Evolutionary conservation across 2,329 filamentous ascomycete species (phyloP), one percentile per base, ranked within the genome.

Genomic region (Penicillium hesseltinei): DNA sequence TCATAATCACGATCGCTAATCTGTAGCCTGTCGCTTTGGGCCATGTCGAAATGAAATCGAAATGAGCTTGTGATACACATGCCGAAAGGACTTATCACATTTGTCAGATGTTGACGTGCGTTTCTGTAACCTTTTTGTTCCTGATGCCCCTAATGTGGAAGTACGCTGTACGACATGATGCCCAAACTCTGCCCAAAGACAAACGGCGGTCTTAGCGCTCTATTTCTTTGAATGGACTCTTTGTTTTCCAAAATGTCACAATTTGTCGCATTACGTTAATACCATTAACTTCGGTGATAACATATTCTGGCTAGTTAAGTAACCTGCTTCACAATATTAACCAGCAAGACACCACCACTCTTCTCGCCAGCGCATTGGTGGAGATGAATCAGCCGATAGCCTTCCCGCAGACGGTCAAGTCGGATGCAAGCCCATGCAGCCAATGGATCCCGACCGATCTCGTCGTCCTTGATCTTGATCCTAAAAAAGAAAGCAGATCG

Each of bases 361-460:
- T 84, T 74, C 31, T 80, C 77, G 0, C 91, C 91, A 60, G 86
- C 82, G 27, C 81, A 78, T 69, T 96, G 87, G 61, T 89, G 80
- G 57, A 97, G 77, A 66, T 88, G 88, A 55, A 97, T 80, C 63
- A 96, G 86, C 11, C 92, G 82, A 65, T 90, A 89, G 0, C 94
- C 93, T 35, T 83, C 78, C 59, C 85, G 85, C 58, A 97, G 74
- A 8, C 92, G 83, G 75, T 97, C 92, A 23, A 97, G 83, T 39
- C 92, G 83, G 65, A 96, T 87, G 69, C 92, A 96, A 2, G 90
- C 87, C 94, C 94, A 97, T 3, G 89, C 91, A 11, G 91, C 88
- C 56, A 96, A 75, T 58, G 88, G 84, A 68, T 97, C 92, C 61
- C 83, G 82, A 4, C 88, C 86, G 63, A 92, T 84, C 73, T 93